Percentiles rank a stretch among this genome's conserved stretches.
Conservation (phyloP, 768 basidiomycete species). For the Naganishia vaughanmartiniae region DNA sequence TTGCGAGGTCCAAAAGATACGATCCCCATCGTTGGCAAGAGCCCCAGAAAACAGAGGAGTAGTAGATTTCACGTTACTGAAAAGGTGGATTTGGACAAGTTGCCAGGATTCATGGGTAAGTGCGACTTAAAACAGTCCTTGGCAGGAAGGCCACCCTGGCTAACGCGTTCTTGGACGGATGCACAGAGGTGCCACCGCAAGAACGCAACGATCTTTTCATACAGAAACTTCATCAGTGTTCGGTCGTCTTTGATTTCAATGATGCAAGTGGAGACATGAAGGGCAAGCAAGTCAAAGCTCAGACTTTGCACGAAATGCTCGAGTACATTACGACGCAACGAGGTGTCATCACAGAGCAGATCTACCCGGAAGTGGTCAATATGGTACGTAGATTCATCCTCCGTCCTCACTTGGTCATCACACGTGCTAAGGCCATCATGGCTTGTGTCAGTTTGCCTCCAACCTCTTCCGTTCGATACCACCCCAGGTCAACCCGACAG, state of each 20-base stretch:
- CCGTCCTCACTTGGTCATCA: too few species aligned
- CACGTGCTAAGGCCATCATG: not conserved
- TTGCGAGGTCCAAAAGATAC: conserved; percentile 76
- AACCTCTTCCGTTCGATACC: conserved; percentile 99
- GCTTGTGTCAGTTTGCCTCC: conserved; percentile 72
- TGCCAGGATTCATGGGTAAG: conserved; percentile 70
- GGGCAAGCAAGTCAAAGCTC: conserved; percentile 98
- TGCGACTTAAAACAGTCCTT: not conserved
- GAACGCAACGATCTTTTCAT: conserved; percentile 90
- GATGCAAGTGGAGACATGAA: conserved; percentile 92
- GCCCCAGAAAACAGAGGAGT: conserved; percentile 88
- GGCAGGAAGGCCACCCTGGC: conserved; percentile 33
- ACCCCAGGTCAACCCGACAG: conserved; percentile 95
- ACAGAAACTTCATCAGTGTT: conserved; percentile 92
- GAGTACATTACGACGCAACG: conserved; percentile 97
- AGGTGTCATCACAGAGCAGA: conserved; percentile 88
- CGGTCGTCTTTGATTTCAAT: conserved; percentile 97
- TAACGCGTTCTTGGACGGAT: conserved; percentile 57
- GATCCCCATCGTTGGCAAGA: conserved; percentile 90
- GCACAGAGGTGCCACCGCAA: conserved; percentile 77
- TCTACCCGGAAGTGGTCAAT: conserved; percentile 98
- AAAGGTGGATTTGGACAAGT: conserved; percentile 90
- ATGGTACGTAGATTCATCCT: conserved; percentile 67
- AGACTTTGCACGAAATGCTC: conserved; percentile 95
- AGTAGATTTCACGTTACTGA: conserved; percentile 94